Evolutionary conservation across 305 asterid genomes (phyloP).

Genomic region (Rubia balearica): DNA sequence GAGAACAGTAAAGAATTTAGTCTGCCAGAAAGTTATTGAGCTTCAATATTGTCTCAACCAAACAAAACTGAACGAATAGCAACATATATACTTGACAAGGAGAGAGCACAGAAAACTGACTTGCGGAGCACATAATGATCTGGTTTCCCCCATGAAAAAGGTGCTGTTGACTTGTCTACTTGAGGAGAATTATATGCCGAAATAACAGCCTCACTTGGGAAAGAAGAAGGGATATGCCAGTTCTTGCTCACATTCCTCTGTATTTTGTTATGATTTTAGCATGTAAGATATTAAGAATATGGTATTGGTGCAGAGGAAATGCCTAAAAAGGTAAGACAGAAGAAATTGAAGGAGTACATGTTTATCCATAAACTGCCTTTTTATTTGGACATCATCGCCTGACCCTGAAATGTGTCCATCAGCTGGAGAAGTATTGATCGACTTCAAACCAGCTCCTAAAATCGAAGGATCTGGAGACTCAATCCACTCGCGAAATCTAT

Average conservation of each 20-base stretch:
- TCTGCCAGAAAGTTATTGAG: background rate
- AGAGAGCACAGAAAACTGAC: conserved; percentile 39
- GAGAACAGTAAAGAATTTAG: background rate
- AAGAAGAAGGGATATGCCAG: conserved; percentile 84
- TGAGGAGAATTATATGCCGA: conserved; percentile 82
- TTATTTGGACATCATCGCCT: conserved; percentile 34
- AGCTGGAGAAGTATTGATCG: conserved; percentile 21
- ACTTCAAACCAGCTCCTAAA: conserved; percentile 47
- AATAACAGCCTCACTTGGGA: conserved; percentile 85
- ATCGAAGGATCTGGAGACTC: conserved; percentile 93
- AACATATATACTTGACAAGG: background rate
- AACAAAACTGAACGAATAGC: background rate
- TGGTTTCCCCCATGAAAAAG: conserved; percentile 94
- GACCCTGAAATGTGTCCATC: conserved; percentile 26
- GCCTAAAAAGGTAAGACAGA: background rate
- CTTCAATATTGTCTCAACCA: background rate
- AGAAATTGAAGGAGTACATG: conserved; percentile 42
- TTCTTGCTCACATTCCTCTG: conserved; percentile 98
- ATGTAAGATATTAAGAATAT: background rate
- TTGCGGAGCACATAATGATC: conserved; percentile 85
- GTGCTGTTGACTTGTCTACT: conserved; percentile 83
- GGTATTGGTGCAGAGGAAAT: background rate
- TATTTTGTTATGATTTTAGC: conserved; percentile 7
- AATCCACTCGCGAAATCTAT: conserved; percentile 87
- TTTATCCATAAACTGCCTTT: conserved; percentile 73